phyloP scores from a whole-genome alignment of 1,284 basidiomycete genomes.

The Inonotus obliquus region DNA sequence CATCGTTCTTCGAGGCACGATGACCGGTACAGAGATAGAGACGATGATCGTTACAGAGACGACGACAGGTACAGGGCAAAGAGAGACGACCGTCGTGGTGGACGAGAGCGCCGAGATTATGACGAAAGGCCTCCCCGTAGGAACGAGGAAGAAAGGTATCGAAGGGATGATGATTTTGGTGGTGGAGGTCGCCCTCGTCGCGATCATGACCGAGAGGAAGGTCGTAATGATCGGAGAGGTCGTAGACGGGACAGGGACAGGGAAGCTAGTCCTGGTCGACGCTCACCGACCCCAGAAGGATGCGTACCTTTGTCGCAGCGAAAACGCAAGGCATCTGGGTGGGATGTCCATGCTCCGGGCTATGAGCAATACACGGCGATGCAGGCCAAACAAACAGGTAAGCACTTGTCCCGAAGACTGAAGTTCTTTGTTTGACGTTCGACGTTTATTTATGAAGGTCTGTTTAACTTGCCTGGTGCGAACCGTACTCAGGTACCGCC shows the following conservation, averaged over 20 bases:
- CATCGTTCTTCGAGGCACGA: conserved; percentile 22
- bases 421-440: conserved; percentile 12
- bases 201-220: conserved; percentile 37
- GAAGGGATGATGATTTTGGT: conserved; percentile 41
- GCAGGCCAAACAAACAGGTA: conserved; percentile 96
- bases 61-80: conserved; percentile 22
- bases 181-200: conserved; percentile 32
- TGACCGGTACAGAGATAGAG: conserved; percentile 16
- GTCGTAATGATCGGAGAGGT: conserved; percentile 31
- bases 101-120: conserved; percentile 22
- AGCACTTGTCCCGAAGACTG: conserved; percentile 22
- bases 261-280: conserved; percentile 56
- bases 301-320: conserved; percentile 81
- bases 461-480: conserved; percentile 90
- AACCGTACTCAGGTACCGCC: conserved; percentile 84
- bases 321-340: conserved; percentile 83
- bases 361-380: conserved; percentile 93
- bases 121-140: conserved; percentile 37
- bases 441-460: conserved; percentile 42
- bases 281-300: conserved; percentile 90
- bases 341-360: conserved; percentile 94
- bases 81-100: conserved; percentile 18
- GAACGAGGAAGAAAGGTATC: conserved; percentile 39
- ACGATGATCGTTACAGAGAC: conserved; percentile 23
- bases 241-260: conserved; percentile 36